phyloP scores from a whole-genome alignment of 768 basidiomycete species.

The Guyanaporus albipodus region DNA sequence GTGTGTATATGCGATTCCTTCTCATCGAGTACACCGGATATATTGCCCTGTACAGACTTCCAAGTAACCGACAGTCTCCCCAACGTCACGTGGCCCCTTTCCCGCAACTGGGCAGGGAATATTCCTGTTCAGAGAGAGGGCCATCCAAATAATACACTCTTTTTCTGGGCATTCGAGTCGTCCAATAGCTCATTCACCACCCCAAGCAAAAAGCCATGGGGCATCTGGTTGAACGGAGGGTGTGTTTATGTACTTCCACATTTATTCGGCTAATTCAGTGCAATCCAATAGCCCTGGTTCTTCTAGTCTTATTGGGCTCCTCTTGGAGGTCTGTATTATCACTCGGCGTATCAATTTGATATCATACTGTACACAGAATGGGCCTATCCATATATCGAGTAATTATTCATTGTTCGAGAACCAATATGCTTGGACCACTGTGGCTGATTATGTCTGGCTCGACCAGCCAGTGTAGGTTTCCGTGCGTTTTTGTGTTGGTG shows the following conservation, averaged over 20 bases:
- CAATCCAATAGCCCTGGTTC: constrained; percentile 51
- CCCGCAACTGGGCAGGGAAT: constrained; percentile 61
- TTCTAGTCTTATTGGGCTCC: constrained; percentile 61
- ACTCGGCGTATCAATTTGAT: background rate
- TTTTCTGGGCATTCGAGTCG: constrained; percentile 64
- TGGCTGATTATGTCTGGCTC: constrained; percentile 69
- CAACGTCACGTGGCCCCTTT: constrained; percentile 51
- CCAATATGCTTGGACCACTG: constrained; percentile 51
- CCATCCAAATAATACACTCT: constrained; percentile 63
- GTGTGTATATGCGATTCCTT: too few species aligned
- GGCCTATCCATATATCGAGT: constrained; percentile 55
- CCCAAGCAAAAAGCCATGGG: constrained; percentile 51
- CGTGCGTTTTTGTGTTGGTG: background rate
- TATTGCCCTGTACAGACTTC: constrained; percentile 43
- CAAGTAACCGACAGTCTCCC: constrained; percentile 53
- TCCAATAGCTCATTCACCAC: constrained; percentile 51
- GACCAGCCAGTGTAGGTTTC: constrained; percentile 62
- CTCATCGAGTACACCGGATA: background rate
- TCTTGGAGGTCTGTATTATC: constrained; percentile 55
- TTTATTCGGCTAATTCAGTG: background rate
- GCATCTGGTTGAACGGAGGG: constrained; percentile 75
- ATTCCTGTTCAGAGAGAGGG: constrained; percentile 54
- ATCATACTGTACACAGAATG: constrained; percentile 44
- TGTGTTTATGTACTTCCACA: constrained; percentile 24
- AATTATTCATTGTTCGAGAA: constrained; percentile 51